phyloP scores from a whole-genome alignment of 768 basidiomycete species.

The Sistotremastrum niveocremeum region DNA sequence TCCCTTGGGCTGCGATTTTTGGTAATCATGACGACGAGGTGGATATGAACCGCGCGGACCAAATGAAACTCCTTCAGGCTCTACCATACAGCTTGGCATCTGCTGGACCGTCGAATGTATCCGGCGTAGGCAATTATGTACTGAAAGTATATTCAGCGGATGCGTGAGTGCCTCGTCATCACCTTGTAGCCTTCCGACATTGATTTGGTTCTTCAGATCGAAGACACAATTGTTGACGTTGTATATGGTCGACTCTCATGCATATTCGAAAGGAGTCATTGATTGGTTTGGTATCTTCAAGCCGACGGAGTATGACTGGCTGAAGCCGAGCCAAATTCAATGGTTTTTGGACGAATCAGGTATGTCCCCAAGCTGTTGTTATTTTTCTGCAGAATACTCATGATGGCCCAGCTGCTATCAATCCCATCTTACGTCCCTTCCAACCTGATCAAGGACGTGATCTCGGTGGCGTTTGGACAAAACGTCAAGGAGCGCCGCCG shows the following conservation, averaged over 20 bases:
- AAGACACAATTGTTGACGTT: slow-evolving; percentile 80
- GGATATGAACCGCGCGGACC: slow-evolving; percentile 45
- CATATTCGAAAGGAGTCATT: slow-evolving; percentile 48
- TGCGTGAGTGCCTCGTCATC: slow-evolving; percentile 36
- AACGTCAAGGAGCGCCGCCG: slow-evolving; percentile 28
- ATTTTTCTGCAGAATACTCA: not conserved
- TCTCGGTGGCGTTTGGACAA: slow-evolving; percentile 46
- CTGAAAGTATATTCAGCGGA: slow-evolving; percentile 77
- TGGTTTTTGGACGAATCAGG: slow-evolving; percentile 83
- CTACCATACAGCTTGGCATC: slow-evolving; percentile 80
- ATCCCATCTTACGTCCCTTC: slow-evolving; percentile 73
- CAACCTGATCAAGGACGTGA: slow-evolving; percentile 62
- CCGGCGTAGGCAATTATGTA: slow-evolving; percentile 87
- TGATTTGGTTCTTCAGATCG: slow-evolving; percentile 32
- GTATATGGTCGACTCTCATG: slow-evolving; percentile 84
- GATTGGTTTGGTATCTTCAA: slow-evolving; percentile 51
- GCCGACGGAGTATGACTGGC: slow-evolving; percentile 77
- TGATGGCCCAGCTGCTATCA: slow-evolving; percentile 32
- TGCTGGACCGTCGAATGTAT: slow-evolving; percentile 68
- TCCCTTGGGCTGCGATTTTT: slow-evolving; percentile 88
- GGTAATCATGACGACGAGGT: slow-evolving; percentile 89
- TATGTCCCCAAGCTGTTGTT: slow-evolving; percentile 11
- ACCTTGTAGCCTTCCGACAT: not conserved
- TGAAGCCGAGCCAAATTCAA: slow-evolving; percentile 71
- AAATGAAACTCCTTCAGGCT: slow-evolving; percentile 56